A percentile compares a stretch with the other conserved stretches of the same genome.
These are phyloP conservation scores for Handroanthus guayacan DNA, from an alignment of 257 asterid genomes.

Conservation along the genomic window DNA sequence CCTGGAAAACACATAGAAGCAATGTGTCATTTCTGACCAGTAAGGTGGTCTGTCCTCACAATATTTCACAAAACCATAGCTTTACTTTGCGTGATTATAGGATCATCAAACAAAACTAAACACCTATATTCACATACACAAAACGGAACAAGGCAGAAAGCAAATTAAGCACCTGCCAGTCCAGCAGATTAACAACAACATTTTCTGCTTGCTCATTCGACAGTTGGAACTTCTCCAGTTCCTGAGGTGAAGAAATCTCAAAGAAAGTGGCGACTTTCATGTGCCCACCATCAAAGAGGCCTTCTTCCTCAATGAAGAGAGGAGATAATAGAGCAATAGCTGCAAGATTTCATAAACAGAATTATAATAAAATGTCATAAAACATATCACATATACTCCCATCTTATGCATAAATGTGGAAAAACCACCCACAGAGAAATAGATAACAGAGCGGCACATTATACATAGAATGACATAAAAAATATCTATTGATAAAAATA, in stretches of 20 bases:
- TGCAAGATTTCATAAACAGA: conserved; percentile 50
- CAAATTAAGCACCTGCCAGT: conserved; percentile 71
- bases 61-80: background rate
- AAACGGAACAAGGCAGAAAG: background rate
- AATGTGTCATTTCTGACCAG: background rate
- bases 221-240: conserved; percentile 64
- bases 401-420: background rate
- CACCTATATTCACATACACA: background rate
- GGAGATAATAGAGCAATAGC: conserved; percentile 72
- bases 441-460: too few relatives aligned
- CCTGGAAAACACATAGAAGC: conserved; percentile 44
- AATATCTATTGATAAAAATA: background rate
- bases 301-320: conserved; percentile 70
- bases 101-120: conserved; percentile 10
- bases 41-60: too few relatives aligned
- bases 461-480: background rate
- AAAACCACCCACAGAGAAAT: too few relatives aligned
- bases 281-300: conserved; percentile 52
- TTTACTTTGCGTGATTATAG: background rate
- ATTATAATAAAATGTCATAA: background rate
- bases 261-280: conserved; percentile 57
- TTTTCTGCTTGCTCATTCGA: conserved; percentile 56
- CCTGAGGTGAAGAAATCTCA: conserved; percentile 71
- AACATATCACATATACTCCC: background rate
- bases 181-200: conserved; percentile 65